Evolutionary conservation across 768 basidiomycete species (phyloP), one percentile per base, ranked within the genome.

Genomic region (Postia placenta): DNA sequence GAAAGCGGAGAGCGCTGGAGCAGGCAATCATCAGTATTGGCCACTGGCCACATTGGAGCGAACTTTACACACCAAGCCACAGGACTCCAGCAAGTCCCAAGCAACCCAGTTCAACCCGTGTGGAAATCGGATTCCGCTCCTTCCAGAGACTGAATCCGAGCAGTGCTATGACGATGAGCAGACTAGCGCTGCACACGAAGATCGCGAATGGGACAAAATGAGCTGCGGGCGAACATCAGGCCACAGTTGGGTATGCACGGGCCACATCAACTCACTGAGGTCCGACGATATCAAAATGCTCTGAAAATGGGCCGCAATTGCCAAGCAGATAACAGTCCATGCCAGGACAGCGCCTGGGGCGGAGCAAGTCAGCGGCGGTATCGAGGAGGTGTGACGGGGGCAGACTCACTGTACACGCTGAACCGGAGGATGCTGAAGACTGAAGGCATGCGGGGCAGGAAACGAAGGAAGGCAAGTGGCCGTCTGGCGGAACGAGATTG

Each of bases 151-250:
- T 80, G 66, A 81, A 84, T 17, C 76, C 74, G 49, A 87, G 73
- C 87, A 92, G 75, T 48, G 78, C 67, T 36, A 79, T 55, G 44
- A 89, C 75, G 57, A 89, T 78, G 54, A 87, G 65, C 62, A 90
- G 61, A 60, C 84, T 87, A 30, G 76, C 78, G 36, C 74, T 74
- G 60, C 82, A 86, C 38, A 89, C 86, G 57, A 91, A 91, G 61
- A 92, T 77, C 46, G 89, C 83, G 61, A 89, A 87, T 15, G 89
- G 89, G 33, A 92, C 82, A 62, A 91, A 92, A 69, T 83, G 87
- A 69, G 89, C 89, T 92, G 58, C 6, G 47, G 12, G 43, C 49
- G 41, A 48, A 49, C 38, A 19, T 39, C 19, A 28, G 27, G 26
- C 24, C 50, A 14, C 20, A 19, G 35, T 39, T 19, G 24, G 3